Evolutionary conservation across 345 rosid species (phyloP), one percentile per base, ranked within the genome.

Genomic region (Viola odorata): DNA sequence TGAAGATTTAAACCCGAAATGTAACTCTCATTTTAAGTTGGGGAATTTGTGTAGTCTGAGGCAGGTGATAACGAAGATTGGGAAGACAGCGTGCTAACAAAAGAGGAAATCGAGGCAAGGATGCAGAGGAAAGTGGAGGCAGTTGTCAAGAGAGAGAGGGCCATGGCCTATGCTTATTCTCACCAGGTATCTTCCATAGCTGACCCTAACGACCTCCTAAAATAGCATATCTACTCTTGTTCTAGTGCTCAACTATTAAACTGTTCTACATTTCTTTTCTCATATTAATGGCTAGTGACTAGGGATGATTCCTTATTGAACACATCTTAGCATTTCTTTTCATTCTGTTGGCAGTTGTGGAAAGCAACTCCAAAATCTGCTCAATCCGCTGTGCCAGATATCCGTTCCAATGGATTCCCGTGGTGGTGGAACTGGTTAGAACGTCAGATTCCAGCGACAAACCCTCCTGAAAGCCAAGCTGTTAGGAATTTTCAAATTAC

Each of bases 371-470:
- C 82, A 0, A 89, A 68, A 65, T 77, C 88, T 32, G 74, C 72
- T 40, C 87, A 81, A 47, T 57, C 72, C 40, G 59, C 76, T 47
- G 38, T 55, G 3, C 51, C 62, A 12, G 85, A 89, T 63, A 77
- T 77, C 67, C 80, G 83, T 57, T 41, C 89, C 4, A 84, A 78
- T 0, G 89, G 84, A 36, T 78, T 79, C 63, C 96, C 99, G 16
- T 85, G 90, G 91, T 94, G 99, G 99, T 94, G 96, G 96, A 94
- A 85, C 77, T 90, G 95, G 96, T 68, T 86, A 57, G 99, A 90
- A 53, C 70, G 77, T 13, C 84, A 88, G 36, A 68, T 84, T n/a
- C 89, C 87, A 49, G 63, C 63, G 23, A 45, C 73, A 48, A 84
- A 67, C 65, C 67, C 74, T 50, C 68, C 74, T 4, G 88, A 83